A percentile compares a stretch with the other conserved stretches of the same genome.
Conservation (phyloP, 108 stramenopile genomes). For the Mediolabrus comicus region DNA sequence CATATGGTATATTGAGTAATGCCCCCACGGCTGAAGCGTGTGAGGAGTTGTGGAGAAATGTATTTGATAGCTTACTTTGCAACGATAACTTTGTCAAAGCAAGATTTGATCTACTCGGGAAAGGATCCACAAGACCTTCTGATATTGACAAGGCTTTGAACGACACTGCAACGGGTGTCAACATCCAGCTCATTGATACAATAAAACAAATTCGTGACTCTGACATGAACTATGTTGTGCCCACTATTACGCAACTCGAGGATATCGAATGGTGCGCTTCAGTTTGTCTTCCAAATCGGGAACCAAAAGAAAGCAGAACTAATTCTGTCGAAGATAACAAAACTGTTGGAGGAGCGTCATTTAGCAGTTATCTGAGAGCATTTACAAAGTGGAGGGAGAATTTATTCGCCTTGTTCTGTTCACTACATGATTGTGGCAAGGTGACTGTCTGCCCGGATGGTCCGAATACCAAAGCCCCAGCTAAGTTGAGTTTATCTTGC, state of each 20-base stretch:
- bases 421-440: constrained; percentile 13
- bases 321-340: neutral
- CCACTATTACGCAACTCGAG: constrained; percentile 25
- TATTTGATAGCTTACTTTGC: constrained; percentile 31
- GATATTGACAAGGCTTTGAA: constrained; percentile 8
- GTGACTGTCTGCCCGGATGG: constrained; percentile 2
- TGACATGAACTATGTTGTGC: constrained; percentile 15
- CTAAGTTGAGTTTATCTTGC: constrained; percentile 1
- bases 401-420: neutral
- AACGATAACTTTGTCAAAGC: constrained; percentile 15
- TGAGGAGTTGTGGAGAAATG: neutral
- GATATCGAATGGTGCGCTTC: constrained; percentile 41
- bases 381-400: constrained; percentile 17
- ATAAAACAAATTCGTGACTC: constrained; percentile 11
- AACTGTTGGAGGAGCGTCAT: neutral
- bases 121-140: constrained; percentile 6
- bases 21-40: neutral
- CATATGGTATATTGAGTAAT: constrained; percentile 22
- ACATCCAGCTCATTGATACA: neutral
- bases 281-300: neutral
- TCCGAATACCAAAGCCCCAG: neutral
- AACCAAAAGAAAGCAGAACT: neutral
- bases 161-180: neutral
- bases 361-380: constrained; percentile 19
- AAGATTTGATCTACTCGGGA: constrained; percentile 21